phyloP scores from a whole-genome alignment of 192 early-diverging fungal species.

The Coemansia biformis region DNA sequence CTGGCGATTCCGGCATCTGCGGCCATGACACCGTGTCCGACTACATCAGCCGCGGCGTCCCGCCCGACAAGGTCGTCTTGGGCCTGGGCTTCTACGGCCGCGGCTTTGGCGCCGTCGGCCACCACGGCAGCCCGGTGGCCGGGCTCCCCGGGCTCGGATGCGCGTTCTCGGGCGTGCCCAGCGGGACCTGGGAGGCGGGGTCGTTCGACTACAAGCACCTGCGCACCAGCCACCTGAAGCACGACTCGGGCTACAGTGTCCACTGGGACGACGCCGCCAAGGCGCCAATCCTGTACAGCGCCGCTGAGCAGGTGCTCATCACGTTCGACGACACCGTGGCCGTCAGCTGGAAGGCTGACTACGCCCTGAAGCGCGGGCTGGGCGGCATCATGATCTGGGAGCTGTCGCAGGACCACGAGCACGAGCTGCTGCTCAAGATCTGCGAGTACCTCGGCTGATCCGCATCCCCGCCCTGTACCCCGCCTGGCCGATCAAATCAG shows the following conservation, averaged over 20 bases:
- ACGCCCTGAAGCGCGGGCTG: constrained; percentile 53
- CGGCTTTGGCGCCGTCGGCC: constrained; percentile 80
- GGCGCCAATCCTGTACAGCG: constrained; percentile 79
- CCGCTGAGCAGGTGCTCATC: constrained; percentile 60
- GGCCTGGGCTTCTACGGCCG: constrained; percentile 91
- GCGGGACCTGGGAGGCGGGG: constrained; percentile 86
- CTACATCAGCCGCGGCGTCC: constrained; percentile 70
- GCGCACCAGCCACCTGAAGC: constrained; percentile 36
- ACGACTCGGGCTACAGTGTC: constrained; percentile 56
- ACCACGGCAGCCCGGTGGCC: constrained; percentile 32
- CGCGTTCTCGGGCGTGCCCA: constrained; percentile 63
- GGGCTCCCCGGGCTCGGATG: constrained; percentile 53
- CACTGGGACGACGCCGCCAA: constrained; percentile 72
- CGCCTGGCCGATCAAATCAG: too few relatives aligned
- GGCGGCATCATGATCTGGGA: constrained; percentile 84
- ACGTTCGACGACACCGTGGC: constrained; percentile 76
- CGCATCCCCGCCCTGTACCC: neutral
- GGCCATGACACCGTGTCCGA: constrained; percentile 62
- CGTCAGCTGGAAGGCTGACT: constrained; percentile 61
- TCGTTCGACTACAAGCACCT: constrained; percentile 86
- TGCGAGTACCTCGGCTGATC: constrained; percentile 45
- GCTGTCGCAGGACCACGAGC: constrained; percentile 49
- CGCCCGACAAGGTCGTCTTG: constrained; percentile 77
- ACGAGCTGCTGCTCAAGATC: constrained; percentile 46
- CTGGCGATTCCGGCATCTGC: constrained; percentile 56